Evolutionary conservation across 805 yeast genomes (phyloP).

Genomic region (Teunomyces funiuensis): DNA sequence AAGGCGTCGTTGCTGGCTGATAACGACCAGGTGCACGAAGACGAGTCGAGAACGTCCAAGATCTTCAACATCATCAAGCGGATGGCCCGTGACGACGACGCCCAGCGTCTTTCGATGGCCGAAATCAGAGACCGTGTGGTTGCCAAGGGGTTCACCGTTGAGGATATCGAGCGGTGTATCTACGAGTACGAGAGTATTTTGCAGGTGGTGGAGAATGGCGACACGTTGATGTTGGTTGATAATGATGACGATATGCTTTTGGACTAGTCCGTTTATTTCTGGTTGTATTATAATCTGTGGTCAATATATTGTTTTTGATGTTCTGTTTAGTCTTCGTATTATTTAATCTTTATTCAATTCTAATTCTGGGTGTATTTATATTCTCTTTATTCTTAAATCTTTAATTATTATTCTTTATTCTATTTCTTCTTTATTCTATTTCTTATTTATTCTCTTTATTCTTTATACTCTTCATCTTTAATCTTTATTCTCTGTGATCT

Average conservation of each 20-base stretch:
- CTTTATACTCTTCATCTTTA: too few species aligned
- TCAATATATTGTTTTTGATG: background rate
- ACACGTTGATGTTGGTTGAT: conserved; percentile 56
- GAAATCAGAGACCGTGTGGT: conserved; percentile 62
- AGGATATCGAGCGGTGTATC: conserved; percentile 74
- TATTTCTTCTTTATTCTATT: too few species aligned
- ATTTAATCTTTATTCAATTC: too few species aligned
- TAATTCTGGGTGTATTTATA: too few species aligned
- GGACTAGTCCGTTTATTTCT: conserved; percentile 5
- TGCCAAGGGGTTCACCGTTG: conserved; percentile 80
- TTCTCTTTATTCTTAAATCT: too few species aligned
- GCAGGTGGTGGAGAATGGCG: conserved; percentile 73
- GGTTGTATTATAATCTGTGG: conserved; percentile 4
- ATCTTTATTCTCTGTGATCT: too few species aligned
- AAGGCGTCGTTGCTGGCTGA: conserved; percentile 71
- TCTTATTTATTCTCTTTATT: too few species aligned
- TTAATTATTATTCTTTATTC: too few species aligned
- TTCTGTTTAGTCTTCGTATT: too few species aligned
- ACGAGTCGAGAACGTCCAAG: conserved; percentile 63
- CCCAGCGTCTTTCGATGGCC: conserved; percentile 29
- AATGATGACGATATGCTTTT: conserved; percentile 30
- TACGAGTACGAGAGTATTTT: conserved; percentile 73
- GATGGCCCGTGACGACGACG: conserved; percentile 39
- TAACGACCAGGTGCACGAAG: conserved; percentile 51
- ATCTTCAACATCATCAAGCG: conserved; percentile 71